Conservation (phyloP, 2,329 filamentous ascomycete genomes). For the Trichoderma sp. region DNA sequence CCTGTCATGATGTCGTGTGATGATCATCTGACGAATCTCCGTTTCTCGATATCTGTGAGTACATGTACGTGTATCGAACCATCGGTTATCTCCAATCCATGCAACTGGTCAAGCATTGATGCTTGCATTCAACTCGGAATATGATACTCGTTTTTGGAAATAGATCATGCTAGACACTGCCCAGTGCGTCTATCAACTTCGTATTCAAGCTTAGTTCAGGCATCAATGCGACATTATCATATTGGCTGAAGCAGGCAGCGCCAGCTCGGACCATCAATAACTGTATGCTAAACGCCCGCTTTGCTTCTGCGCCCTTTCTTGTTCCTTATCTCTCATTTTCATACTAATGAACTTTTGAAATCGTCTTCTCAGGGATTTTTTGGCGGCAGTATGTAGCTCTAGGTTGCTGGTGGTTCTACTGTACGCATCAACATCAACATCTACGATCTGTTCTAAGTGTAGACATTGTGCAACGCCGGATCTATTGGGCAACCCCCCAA, state of each 20-base stretch:
- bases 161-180: neutral
- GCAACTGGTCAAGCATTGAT: neutral
- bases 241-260: neutral
- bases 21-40: neutral
- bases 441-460: neutral
- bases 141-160: neutral
- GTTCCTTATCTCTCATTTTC: neutral
- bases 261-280: neutral
- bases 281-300: neutral
- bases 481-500: neutral
- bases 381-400: neutral
- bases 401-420: neutral
- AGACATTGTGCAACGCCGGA: neutral
- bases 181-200: neutral
- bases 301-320: neutral
- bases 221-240: neutral
- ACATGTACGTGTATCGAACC: conserved; percentile 1
- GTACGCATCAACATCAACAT: neutral
- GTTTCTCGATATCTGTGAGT: neutral
- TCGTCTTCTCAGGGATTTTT: neutral
- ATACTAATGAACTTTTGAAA: neutral
- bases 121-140: neutral
- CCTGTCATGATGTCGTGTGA: neutral
- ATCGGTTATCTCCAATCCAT: conserved; percentile 10
- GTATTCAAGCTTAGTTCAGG: neutral